Percentiles rank a stretch among this genome's conserved stretches.
Conservation (phyloP, 305 asterid genomes). For the Salvia sclarea region DNA sequence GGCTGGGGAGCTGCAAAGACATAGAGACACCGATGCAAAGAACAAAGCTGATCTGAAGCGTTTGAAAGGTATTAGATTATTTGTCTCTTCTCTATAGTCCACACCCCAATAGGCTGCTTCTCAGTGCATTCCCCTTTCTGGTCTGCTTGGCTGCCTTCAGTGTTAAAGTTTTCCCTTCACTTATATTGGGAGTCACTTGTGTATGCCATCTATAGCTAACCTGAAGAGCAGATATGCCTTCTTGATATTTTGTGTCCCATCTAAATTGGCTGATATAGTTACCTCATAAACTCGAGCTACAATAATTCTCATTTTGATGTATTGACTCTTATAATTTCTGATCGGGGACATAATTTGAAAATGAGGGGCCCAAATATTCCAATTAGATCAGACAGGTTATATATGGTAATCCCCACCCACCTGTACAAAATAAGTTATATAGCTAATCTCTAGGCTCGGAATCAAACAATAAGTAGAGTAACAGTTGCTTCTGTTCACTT, state of each 20-base stretch:
- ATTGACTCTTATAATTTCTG: neutral
- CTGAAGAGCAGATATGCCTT: neutral
- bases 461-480: neutral
- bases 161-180: neutral
- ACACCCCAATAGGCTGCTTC: constrained; percentile 2
- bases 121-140: constrained; percentile 6
- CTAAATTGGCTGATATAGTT: neutral
- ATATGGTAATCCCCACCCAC: neutral
- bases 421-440: neutral
- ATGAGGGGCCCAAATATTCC: neutral
- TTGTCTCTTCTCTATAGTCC: constrained; percentile 10
- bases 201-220: neutral
- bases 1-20: constrained; percentile 72
- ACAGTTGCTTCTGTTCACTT: neutral
- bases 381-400: neutral
- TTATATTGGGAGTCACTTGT: constrained; percentile 3
- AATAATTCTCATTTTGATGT: neutral
- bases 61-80: constrained; percentile 61
- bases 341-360: neutral
- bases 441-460: neutral
- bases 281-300: neutral
- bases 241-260: neutral
- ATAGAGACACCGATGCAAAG: constrained; percentile 73
- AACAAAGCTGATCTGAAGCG: constrained; percentile 68
- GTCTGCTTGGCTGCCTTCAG: constrained; percentile 10